These are phyloP conservation scores for Trichoderma koningii DNA, from an alignment of 2,329 filamentous ascomycete genomes.

Conservation along the genomic window DNA sequence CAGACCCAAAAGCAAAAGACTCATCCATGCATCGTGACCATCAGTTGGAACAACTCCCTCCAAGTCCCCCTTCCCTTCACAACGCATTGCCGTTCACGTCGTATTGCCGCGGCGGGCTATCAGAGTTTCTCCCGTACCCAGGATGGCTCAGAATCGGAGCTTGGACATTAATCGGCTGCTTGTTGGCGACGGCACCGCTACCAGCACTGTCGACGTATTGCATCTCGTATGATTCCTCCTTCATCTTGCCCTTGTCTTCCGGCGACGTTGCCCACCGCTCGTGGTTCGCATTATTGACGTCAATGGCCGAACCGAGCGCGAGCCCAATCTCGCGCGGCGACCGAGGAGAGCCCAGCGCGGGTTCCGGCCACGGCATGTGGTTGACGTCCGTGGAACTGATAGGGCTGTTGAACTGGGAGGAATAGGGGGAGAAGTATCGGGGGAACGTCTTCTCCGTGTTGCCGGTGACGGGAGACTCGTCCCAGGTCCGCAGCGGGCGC, in stretches of 20 bases:
- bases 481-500: constrained; percentile 30
- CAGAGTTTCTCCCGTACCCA: constrained; percentile 46
- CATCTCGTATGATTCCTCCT: constrained; percentile 44
- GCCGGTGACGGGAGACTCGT: constrained; percentile 55
- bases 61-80: not conserved
- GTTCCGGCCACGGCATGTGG: constrained; percentile 43
- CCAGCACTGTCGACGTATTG: constrained; percentile 38
- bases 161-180: constrained; percentile 34
- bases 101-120: constrained; percentile 33
- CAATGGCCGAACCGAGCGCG: constrained; percentile 28
- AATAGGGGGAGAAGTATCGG: constrained; percentile 61
- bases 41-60: not conserved
- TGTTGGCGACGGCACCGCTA: constrained; percentile 12
- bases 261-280: constrained; percentile 31
- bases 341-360: constrained; percentile 24
- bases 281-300: not conserved
- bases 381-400: constrained; percentile 48
- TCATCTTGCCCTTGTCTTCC: constrained; percentile 48
- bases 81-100: constrained; percentile 20
- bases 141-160: constrained; percentile 51
- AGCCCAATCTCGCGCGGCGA: constrained; percentile 30
- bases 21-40: constrained; percentile 9
- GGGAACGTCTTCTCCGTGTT: constrained; percentile 45
- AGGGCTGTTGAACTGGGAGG: constrained; percentile 61
- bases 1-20: not conserved